A percentile compares a stretch with the other conserved stretches of the same genome.
Evolutionary conservation across 768 basidiomycete species (phyloP).

Genomic region (Kwoniella pini): DNA sequence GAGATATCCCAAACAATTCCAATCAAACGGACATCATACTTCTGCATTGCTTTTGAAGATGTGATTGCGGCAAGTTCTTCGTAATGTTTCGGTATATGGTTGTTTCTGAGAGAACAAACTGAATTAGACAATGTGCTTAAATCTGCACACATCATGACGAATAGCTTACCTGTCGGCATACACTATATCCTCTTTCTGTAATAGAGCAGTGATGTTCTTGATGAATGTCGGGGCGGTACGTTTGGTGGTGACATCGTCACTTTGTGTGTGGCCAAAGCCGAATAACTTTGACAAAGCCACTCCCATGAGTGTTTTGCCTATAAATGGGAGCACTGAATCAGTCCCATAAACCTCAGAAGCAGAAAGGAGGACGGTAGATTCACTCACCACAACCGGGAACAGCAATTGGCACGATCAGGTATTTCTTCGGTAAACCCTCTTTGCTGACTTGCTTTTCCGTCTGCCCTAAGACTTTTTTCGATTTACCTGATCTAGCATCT

Average conservation of each 20-base stretch:
- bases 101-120: constrained; percentile 64
- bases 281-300: constrained; percentile 79
- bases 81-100: constrained; percentile 83
- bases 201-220: constrained; percentile 64
- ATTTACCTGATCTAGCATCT: constrained; percentile 47
- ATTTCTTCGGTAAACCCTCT: constrained; percentile 62
- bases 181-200: constrained; percentile 71
- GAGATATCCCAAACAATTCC: constrained; percentile 76
- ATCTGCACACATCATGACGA: not conserved
- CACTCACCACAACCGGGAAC: constrained; percentile 87
- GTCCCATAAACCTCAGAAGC: not conserved
- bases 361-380: not conserved
- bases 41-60: constrained; percentile 34
- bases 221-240: constrained; percentile 70
- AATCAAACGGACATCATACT: constrained; percentile 66
- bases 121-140: not conserved
- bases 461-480: constrained; percentile 41
- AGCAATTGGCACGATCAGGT: constrained; percentile 81
- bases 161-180: constrained; percentile 82
- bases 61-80: constrained; percentile 65
- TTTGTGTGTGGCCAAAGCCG: constrained; percentile 86
- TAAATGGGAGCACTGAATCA: not conserved
- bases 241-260: constrained; percentile 81
- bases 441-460: constrained; percentile 37
- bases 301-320: constrained; percentile 84